Percentiles rank a stretch among this genome's conserved stretches.
phyloP scores from a whole-genome alignment of 805 yeast species.

The Candida pini region DNA sequence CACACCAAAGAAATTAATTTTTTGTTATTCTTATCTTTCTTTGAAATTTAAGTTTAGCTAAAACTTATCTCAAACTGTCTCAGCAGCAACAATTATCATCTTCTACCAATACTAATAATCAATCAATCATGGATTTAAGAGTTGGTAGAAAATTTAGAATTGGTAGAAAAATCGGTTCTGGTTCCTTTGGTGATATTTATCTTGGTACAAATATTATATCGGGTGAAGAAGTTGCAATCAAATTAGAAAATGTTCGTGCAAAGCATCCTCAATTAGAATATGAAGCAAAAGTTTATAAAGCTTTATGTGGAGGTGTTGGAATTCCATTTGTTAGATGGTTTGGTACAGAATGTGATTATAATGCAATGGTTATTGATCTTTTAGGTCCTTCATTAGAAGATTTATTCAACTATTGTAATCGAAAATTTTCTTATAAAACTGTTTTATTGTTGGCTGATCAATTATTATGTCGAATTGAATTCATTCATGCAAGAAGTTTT shows the following conservation, averaged over 20 bases:
- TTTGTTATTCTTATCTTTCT: too few species aligned
- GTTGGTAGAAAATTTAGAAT: constrained; percentile 92
- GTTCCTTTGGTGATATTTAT: constrained; percentile 96
- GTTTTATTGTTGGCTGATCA: constrained; percentile 92
- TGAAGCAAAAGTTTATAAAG: constrained; percentile 93
- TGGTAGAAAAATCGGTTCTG: constrained; percentile 94
- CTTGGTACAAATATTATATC: constrained; percentile 88
- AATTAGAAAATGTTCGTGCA: constrained; percentile 82
- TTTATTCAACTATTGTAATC: constrained; percentile 89
- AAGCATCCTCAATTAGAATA: constrained; percentile 96
- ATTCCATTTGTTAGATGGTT: constrained; percentile 96
- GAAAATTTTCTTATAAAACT: constrained; percentile 90
- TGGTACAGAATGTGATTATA: constrained; percentile 94
- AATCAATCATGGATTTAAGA: constrained; percentile 63
- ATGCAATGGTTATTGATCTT: constrained; percentile 94
- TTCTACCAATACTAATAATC: too few species aligned
- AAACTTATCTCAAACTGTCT: too few species aligned
- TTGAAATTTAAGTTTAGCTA: too few species aligned
- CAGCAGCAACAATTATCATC: too few species aligned
- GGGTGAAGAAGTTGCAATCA: constrained; percentile 97
- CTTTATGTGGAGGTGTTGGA: constrained; percentile 93
- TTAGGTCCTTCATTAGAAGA: constrained; percentile 95
- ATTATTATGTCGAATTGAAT: constrained; percentile 88
- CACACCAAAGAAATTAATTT: too few species aligned
- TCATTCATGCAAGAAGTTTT: constrained; percentile 91